phyloP scores from a whole-genome alignment of 306 rosid species.

The Rosa chinensis region DNA sequence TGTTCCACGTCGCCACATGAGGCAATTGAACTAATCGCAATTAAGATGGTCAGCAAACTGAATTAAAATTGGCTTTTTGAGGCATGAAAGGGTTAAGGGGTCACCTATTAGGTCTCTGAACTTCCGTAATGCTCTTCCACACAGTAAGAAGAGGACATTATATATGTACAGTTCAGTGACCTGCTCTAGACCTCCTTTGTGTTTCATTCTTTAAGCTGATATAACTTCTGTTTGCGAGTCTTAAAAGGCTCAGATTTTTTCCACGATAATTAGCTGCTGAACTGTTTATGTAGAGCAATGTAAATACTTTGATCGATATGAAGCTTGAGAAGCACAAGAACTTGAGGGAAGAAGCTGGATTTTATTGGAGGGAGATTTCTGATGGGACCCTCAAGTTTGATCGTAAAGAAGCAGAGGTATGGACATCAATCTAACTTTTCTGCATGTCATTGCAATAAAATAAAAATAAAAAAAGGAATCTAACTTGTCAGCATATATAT shows the following conservation, averaged over 20 bases:
- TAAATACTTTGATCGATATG: slow-evolving; percentile 82
- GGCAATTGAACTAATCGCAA: not conserved
- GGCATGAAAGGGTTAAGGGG: not conserved
- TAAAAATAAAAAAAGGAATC: not conserved
- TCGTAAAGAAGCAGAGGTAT: slow-evolving; percentile 87
- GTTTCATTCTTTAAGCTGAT: not conserved
- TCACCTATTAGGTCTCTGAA: not conserved
- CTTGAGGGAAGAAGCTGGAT: slow-evolving; percentile 77
- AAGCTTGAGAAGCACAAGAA: slow-evolving; percentile 94
- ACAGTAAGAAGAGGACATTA: not conserved
- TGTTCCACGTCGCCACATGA: not conserved
- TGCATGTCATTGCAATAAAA: not conserved
- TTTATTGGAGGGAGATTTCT: slow-evolving; percentile 82
- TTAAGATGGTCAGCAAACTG: not conserved
- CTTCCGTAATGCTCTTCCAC: not conserved
- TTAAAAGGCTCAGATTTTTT: not conserved
- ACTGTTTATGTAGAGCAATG: slow-evolving; percentile 67
- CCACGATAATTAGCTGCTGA: slow-evolving; percentile 18
- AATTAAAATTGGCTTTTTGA: not conserved
- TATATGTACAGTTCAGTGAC: not conserved
- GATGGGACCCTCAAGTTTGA: slow-evolving; percentile 84
- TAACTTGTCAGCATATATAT: not conserved
- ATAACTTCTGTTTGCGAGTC: not conserved
- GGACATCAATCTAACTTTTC: not conserved
- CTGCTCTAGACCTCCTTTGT: not conserved